These are phyloP conservation scores for Fraxinus platypoda DNA, from an alignment of 305 asterid species.

Conservation along the genomic window DNA sequence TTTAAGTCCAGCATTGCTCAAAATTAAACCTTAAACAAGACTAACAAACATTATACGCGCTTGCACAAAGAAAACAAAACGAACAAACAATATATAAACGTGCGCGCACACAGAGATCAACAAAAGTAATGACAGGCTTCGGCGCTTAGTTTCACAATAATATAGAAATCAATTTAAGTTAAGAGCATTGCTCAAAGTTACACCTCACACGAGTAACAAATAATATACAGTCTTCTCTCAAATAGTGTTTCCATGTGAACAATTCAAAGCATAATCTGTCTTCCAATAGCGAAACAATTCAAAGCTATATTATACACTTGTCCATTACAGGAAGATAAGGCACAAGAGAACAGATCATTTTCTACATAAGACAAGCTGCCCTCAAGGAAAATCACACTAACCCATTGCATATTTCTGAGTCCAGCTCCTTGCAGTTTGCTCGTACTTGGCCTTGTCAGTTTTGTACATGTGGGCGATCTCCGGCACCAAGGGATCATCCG, in stretches of 20 bases:
- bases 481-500: background rate
- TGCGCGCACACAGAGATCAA: background rate
- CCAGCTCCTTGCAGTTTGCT: slow-evolving; percentile 4
- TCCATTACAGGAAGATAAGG: background rate
- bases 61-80: background rate
- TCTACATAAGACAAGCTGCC: background rate
- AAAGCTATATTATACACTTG: background rate
- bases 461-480: slow-evolving; percentile 1
- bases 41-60: background rate
- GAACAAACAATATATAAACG: background rate
- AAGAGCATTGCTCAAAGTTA: background rate
- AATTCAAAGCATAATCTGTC: background rate
- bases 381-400: background rate
- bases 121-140: background rate
- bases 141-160: background rate
- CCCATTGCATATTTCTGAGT: slow-evolving; percentile 6
- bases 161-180: background rate
- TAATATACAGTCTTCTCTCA: background rate
- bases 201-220: background rate
- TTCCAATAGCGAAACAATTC: background rate
- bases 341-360: background rate
- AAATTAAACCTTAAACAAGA: background rate
- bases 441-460: background rate
- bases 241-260: background rate
- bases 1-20: background rate